phyloP scores from a whole-genome alignment of 257 asterid genomes.

The Schizonepeta tenuifolia region DNA sequence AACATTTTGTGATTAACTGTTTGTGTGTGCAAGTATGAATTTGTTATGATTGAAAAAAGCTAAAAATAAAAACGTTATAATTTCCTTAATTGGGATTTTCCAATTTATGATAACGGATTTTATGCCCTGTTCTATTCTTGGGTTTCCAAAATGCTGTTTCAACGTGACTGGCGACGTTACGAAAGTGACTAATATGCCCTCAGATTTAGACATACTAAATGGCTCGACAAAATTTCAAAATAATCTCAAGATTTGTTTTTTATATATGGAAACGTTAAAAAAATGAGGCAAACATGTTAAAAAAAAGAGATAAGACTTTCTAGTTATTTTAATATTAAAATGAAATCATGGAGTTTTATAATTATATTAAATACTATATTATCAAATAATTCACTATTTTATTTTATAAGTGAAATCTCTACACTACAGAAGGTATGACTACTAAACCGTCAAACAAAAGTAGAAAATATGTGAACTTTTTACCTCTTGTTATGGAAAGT shows the following conservation, averaged over 20 bases:
- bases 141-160: not conserved
- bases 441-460: too few species aligned
- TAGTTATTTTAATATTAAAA: not conserved
- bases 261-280: not conserved
- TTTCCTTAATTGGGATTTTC: constrained; percentile 27
- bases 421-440: too few species aligned
- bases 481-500: too few species aligned
- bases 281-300: not conserved
- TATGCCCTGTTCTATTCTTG: constrained; percentile 23
- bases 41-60: constrained; percentile 1
- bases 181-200: constrained; percentile 31
- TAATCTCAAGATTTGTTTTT: too few species aligned
- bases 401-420: too few species aligned
- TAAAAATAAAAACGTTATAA: constrained; percentile 7
- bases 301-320: not conserved
- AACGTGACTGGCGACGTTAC: constrained; percentile 6
- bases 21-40: not conserved
- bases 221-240: not conserved
- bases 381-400: too few species aligned
- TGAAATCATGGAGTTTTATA: too few species aligned
- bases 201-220: not conserved
- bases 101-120: constrained; percentile 18
- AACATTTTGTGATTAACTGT: not conserved
- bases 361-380: too few species aligned
- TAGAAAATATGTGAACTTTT: too few species aligned